phyloP scores from a whole-genome alignment of 192 early-diverging fungal species.

The Backusella tuberculispora region DNA sequence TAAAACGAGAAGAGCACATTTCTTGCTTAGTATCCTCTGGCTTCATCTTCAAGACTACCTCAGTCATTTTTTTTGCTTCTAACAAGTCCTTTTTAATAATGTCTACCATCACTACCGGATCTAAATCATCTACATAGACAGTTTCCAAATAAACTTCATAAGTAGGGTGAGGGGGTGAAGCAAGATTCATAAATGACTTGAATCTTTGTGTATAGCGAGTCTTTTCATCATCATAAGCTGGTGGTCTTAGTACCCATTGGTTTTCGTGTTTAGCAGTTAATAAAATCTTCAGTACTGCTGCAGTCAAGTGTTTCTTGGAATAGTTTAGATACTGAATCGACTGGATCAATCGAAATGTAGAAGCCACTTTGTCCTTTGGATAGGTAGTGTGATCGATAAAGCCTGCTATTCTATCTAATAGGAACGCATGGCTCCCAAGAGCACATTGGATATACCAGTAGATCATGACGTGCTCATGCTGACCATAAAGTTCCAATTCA shows the following conservation, averaged over 20 bases:
- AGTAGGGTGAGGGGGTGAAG: conserved; percentile 10
- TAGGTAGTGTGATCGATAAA: background rate
- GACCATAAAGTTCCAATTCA: conserved; percentile 70
- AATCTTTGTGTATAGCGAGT: conserved; percentile 52
- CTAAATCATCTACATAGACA: background rate
- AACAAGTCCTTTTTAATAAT: conserved; percentile 3
- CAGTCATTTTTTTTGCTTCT: conserved; percentile 29
- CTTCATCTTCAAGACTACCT: conserved; percentile 11
- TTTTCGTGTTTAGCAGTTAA: conserved; percentile 36
- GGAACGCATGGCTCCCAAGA: conserved; percentile 7
- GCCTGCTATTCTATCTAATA: conserved; percentile 2
- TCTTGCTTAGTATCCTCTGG: conserved; percentile 27
- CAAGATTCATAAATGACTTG: conserved; percentile 46
- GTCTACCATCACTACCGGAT: conserved; percentile 13
- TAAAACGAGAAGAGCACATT: conserved; percentile 26
- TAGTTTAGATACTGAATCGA: conserved; percentile 19
- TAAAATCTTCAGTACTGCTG: conserved; percentile 39
- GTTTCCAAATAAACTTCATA: conserved; percentile 6
- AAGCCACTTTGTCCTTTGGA: background rate
- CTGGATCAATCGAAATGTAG: background rate
- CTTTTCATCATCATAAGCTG: conserved; percentile 50
- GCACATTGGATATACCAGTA: conserved; percentile 48
- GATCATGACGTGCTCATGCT: conserved; percentile 65
- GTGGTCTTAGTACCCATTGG: conserved; percentile 33
- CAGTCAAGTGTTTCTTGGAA: conserved; percentile 30